These are phyloP conservation scores for Ceratopteris richardii DNA, from an alignment of 75 land plant genomes.

Conservation along the genomic window DNA sequence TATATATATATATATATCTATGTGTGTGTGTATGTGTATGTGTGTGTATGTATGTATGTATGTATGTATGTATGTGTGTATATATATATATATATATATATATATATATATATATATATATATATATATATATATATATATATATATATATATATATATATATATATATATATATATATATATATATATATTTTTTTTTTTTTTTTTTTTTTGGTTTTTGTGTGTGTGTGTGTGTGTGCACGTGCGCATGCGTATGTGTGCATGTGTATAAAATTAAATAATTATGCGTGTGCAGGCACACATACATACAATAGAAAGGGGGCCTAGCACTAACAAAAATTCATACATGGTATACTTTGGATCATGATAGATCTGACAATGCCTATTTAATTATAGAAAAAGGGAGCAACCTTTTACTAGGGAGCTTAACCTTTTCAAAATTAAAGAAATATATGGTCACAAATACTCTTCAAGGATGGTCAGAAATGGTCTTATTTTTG, in stretches of 20 bases:
- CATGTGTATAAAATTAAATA: background rate
- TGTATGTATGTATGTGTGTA: background rate
- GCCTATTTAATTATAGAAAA: too few relatives aligned
- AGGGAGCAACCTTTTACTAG: too few relatives aligned
- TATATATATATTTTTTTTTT: background rate
- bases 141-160: background rate
- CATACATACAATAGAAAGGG: too few relatives aligned
- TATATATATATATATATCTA: background rate
- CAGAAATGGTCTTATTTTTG: too few relatives aligned
- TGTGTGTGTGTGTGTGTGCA: background rate
- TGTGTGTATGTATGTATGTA: background rate
- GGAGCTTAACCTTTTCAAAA: too few relatives aligned
- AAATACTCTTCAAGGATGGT: too few relatives aligned
- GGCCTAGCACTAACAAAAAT: too few relatives aligned
- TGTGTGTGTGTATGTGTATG: background rate
- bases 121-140: background rate
- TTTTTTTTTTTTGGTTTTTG: background rate
- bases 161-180: background rate
- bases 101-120: slow-evolving; percentile 2
- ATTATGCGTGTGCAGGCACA: too few relatives aligned
- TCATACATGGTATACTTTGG: too few relatives aligned
- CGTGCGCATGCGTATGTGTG: background rate
- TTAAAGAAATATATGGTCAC: too few relatives aligned
- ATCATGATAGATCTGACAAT: too few relatives aligned
- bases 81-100: slow-evolving; percentile 1